Conservation (phyloP, 2,329 filamentous ascomycete genomes). For the Coniochaeta pulveracea region DNA sequence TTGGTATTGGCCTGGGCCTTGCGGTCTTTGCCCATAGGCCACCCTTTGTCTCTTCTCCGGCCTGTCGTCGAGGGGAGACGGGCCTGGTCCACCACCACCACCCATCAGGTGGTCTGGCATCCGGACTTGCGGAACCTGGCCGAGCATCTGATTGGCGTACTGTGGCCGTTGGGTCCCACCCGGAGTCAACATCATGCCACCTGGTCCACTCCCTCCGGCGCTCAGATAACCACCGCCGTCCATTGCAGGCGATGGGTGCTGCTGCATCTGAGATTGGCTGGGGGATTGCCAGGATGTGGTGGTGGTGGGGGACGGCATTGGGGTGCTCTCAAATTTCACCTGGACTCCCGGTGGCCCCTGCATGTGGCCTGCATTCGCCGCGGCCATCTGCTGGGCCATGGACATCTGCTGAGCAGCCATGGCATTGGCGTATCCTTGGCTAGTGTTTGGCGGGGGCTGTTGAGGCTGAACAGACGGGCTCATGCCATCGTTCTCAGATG, state of each 20-base stretch:
- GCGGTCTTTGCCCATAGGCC: conserved; percentile 25
- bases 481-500: conserved; percentile 21
- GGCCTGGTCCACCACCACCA: conserved; percentile 3
- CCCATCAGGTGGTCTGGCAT: conserved; percentile 20
- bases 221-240: conserved; percentile 31
- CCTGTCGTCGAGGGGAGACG: too few relatives aligned
- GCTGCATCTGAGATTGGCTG: conserved; percentile 37
- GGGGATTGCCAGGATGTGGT: conserved; percentile 39
- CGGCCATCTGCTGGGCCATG: conserved; percentile 10
- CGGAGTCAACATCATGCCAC: conserved; percentile 26
- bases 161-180: conserved; percentile 25
- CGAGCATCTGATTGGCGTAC: conserved; percentile 23
- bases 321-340: conserved; percentile 42
- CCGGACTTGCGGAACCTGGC: conserved; percentile 22
- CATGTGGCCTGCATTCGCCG: conserved; percentile 15
- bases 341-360: conserved; percentile 19
- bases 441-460: conserved; percentile 5
- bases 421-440: conserved; percentile 1
- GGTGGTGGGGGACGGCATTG: conserved; percentile 41
- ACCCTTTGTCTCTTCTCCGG: conserved; percentile 43
- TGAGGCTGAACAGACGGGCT: conserved; percentile 19
- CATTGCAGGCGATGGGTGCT: conserved; percentile 35
- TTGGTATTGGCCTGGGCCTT: conserved; percentile 28
- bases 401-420: conserved; percentile 5
- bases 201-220: conserved; percentile 27